Evolutionary conservation across 139 green algal species (phyloP), one percentile per base, ranked within the genome.

Genomic region (Chlorella sp.): DNA sequence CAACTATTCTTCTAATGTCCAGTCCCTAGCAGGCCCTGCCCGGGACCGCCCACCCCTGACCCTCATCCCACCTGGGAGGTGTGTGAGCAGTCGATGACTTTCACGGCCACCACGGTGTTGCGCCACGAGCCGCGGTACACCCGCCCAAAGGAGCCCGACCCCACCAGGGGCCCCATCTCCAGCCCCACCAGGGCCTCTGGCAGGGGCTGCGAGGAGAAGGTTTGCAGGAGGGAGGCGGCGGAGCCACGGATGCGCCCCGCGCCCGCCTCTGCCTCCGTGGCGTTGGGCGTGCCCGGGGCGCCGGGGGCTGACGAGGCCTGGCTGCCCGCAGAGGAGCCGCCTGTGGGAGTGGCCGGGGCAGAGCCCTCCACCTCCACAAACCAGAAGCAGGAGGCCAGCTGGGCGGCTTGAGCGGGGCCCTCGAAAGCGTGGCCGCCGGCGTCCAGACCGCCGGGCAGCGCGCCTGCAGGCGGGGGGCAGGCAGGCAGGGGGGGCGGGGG

Each of bases 331-430:
- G 57, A 57, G 61, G 22, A 19, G 53, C 12, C 24, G 34, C 32
- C 57, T 53, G 82, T 60, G n/a, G 18, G 60, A 0, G 75, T 48
- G 48, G 30, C 30, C 0, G 30, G 34, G 15, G 68, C 28, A 0
- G 84, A 48, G 68, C 66, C 84, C 84, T 88, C 84, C 11, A 88
- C 42, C 30, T 30, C n/a, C 39, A 88, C 84, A 81, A 82, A 89
- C 85, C 85, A 90, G 64, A 90, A 90, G 78, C 78, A 90, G 78
- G 22, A 15, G 78, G 87, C 87, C 11, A 90, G 87, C 61, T 86
- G 76, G 34, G 86, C 66, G 77, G 26, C 30, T 19, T 24, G 64
- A 0, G 53, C 53, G 21, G 78, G 86, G 57, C 76, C 86, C 30
- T 90, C 86, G 16, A 78, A 83, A 36, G 34, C 57, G 37, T n/a